Conservation (phyloP, 805 yeast species). For the Cyberlindnera meyerae region DNA sequence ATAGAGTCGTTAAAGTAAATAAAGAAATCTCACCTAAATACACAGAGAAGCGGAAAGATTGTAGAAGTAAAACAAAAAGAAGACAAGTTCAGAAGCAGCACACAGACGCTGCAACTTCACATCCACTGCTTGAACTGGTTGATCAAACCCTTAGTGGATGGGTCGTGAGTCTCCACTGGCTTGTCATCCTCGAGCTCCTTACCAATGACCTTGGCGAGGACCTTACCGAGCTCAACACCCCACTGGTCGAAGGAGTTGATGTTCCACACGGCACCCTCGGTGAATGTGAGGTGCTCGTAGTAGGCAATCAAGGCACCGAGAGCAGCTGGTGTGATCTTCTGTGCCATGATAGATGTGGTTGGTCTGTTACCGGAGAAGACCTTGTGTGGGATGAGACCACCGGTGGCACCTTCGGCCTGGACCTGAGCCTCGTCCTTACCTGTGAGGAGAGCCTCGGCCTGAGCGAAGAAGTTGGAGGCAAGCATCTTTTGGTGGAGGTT, state of each 20-base stretch:
- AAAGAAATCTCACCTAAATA: not conserved
- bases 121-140: constrained; percentile 91
- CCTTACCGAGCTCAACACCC: constrained; percentile 99
- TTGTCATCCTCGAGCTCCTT: constrained; percentile 68
- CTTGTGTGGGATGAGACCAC: constrained; percentile 89
- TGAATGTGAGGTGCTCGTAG: constrained; percentile 95
- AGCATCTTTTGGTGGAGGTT: constrained; percentile 96
- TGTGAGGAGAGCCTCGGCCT: constrained; percentile 95
- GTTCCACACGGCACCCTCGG: constrained; percentile 99
- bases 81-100: not conserved
- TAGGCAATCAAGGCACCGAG: constrained; percentile 95
- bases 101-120: too few relatives aligned
- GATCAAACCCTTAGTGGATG: constrained; percentile 87
- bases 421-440: constrained; percentile 87
- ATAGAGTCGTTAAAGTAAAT: too few relatives aligned
- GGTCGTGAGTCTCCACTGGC: constrained; percentile 69
- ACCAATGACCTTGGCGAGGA: constrained; percentile 92
- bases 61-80: not conserved
- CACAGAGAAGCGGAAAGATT: too few relatives aligned
- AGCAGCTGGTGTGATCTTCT: constrained; percentile 93
- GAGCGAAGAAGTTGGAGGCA: constrained; percentile 99
- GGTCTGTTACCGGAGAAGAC: constrained; percentile 98
- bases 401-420: constrained; percentile 83
- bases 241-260: constrained; percentile 99
- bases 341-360: constrained; percentile 93